Base-by-base conservation (phyloP, 108 stramenopile genomes). In the Cyclotella kingstonii region DNA sequence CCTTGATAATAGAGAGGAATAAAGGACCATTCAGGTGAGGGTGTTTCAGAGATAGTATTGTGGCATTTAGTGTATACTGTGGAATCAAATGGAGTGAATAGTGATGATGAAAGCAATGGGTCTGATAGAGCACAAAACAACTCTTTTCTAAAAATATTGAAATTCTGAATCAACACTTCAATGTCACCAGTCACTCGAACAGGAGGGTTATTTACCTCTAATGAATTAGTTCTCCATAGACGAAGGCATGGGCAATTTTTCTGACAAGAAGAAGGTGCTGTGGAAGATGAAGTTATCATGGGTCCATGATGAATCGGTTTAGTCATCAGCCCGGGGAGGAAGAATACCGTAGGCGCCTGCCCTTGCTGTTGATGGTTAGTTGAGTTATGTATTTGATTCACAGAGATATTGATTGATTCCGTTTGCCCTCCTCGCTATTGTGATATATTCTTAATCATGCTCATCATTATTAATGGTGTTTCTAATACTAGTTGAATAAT, bases 291-390 rank as follows among this genome's bases (percentile, higher is more conserved):
- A n/a, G n/a, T n/a, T 26, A 31, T 45, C 14, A 0, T 6, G 15
- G 35, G 34, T n/a, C 19, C 15, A 33, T 48, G 39, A 40, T 67
- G 74, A 15, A 76, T 21, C 34, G 74, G 66, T 28, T 39, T 67
- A 5, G 74, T 54, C 35, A 62, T 66, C n/a, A 76, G 45, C 38
- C 47, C 44, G 0, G 60, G 66, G 5, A 76, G 60, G 5, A 76
- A 57, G 33, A 76, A 76, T 25, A 76, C 74, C 0, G 74, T 76
- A 0, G 74, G 74, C 35, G 41, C 22, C 54, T 76, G 74, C 39
- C 60, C 66, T 31, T 11, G 30, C 51, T 67, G 74, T 12, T 65
- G 73, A 25, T n/a, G n/a, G n/a, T n/a, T n/a, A n/a, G n/a, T n/a
- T n/a, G n/a, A n/a, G n/a, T n/a, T n/a, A n/a, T n/a, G n/a, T n/a